Conservation (phyloP, 805 yeast genomes). For the Jamesozyma lodderae region DNA sequence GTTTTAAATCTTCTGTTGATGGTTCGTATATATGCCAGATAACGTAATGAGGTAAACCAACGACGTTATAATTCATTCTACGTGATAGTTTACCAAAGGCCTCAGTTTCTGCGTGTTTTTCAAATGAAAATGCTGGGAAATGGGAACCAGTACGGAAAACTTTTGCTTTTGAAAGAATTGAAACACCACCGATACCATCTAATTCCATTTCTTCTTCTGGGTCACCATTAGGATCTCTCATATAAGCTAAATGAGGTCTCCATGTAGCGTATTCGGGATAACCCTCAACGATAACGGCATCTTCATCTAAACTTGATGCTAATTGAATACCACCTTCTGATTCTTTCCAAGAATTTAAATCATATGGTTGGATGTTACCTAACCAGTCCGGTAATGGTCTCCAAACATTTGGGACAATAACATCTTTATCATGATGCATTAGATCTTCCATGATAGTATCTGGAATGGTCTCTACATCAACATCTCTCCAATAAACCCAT, state of each 20-base stretch:
- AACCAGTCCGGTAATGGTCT: slow-evolving; percentile 81
- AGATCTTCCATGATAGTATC: slow-evolving; percentile 78
- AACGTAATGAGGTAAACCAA: slow-evolving; percentile 89
- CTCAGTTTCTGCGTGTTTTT: slow-evolving; percentile 96
- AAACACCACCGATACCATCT: slow-evolving; percentile 97
- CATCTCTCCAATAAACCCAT: slow-evolving; percentile 97
- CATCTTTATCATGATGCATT: slow-evolving; percentile 86
- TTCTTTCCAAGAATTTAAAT: slow-evolving; percentile 79
- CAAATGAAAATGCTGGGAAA: slow-evolving; percentile 94
- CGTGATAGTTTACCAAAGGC: slow-evolving; percentile 89
- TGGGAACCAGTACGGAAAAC: slow-evolving; percentile 85
- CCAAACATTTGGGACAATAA: slow-evolving; percentile 93
- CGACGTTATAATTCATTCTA: slow-evolving; percentile 76
- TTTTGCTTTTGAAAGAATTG: slow-evolving; percentile 76
- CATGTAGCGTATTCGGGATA: slow-evolving; percentile 96
- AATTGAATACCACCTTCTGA: slow-evolving; percentile 71
- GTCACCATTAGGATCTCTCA: slow-evolving; percentile 91
- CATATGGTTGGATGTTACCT: slow-evolving; percentile 79
- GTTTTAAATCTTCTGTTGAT: slow-evolving; percentile 78
- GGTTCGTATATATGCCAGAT: slow-evolving; percentile 98
- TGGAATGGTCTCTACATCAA: slow-evolving; percentile 90
- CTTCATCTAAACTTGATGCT: slow-evolving; percentile 75
- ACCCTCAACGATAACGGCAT: slow-evolving; percentile 95
- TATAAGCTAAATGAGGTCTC: slow-evolving; percentile 93
- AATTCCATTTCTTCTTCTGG: slow-evolving; percentile 87